Evolutionary conservation across 129 eudicot genomes (phyloP), one percentile per base, ranked within the genome.

Genomic region (Artemisia annua): DNA sequence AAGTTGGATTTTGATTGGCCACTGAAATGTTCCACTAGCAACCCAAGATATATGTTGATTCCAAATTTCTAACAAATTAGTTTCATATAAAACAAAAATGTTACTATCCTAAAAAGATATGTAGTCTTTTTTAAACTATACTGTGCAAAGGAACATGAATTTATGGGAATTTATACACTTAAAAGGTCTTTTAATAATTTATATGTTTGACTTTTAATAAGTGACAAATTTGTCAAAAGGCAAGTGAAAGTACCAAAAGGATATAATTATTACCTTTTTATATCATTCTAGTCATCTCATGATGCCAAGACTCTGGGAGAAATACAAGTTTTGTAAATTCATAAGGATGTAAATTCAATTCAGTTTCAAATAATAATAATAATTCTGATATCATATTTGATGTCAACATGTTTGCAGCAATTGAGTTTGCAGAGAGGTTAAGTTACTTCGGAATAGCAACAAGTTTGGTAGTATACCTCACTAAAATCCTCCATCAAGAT

Each of bases 401-500:
- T 63, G 26, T 30, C 0, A 7, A 3, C 48, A 22, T 65, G 28
- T 66, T 81, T 79, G 78, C 91, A 92, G 98, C 85, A 20, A 87
- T 87, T 13, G 98, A 92, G 79, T 89, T 89, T 79, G 83, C 95
- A 30, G 98, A 93, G 81, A 87, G 97, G 71, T 50, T 93, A 79
- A 87, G 92, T 76, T 89, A 89, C 82, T 89, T 93, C 26, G 96
- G 96, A 13, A 78, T 93, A 59, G 92, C 92, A 15, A 74, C 96
- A 60, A 93, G 91, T 64, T 78, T 93, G 52, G 87, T 93, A 79
- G 84, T 85, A 73, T 93, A 93, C 70, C 86, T 92, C 12, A 83
- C 95, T 17, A 85, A 32, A 54, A 92, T 89, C 75, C 66, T 92
- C 48, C 96, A 89, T 58, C 83, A 81, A 71, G 98, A 89, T 73